phyloP scores from a whole-genome alignment of 1,284 basidiomycete species.

The Entoloma clypeatum region DNA sequence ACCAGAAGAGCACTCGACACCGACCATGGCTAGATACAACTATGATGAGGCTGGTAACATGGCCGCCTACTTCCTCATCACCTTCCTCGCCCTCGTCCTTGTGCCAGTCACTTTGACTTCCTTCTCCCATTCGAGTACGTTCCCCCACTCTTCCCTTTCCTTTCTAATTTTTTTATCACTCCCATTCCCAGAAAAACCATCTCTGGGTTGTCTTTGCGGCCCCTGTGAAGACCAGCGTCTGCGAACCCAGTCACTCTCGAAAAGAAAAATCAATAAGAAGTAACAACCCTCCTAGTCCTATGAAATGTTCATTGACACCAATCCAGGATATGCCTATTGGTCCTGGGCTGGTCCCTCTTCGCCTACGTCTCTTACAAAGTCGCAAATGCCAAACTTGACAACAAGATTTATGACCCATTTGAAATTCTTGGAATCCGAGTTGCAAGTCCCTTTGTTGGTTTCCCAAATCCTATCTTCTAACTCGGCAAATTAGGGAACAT shows the following conservation, averaged over 20 bases:
- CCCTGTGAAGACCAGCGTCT: constrained; percentile 60
- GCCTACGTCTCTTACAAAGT: constrained; percentile 68
- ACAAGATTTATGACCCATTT: constrained; percentile 89
- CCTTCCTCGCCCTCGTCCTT: constrained; percentile 78
- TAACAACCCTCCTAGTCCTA: constrained; percentile 24
- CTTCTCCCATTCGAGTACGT: constrained; percentile 37
- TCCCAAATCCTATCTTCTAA: background rate
- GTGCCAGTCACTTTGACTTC: constrained; percentile 68
- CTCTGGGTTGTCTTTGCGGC: constrained; percentile 61
- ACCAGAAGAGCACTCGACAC: background rate
- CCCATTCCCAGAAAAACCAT: constrained; percentile 25
- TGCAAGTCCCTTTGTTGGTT: constrained; percentile 38
- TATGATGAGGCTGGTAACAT: constrained; percentile 90
- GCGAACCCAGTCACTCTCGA: constrained; percentile 44
- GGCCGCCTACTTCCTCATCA: constrained; percentile 87
- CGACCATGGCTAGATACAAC: constrained; percentile 43
- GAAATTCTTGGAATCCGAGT: constrained; percentile 83
- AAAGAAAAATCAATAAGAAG: constrained; percentile 43
- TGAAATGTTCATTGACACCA: constrained; percentile 12
- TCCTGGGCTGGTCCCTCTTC: constrained; percentile 75
- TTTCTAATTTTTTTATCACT: background rate
- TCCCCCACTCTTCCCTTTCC: constrained; percentile 20
- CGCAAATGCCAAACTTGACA: constrained; percentile 56
- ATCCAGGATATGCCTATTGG: constrained; percentile 51
- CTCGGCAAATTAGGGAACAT: constrained; percentile 43